Evolutionary conservation across 1,139 yeast genomes (phyloP).

Genomic region (Pneumocystis jirovecii): DNA sequence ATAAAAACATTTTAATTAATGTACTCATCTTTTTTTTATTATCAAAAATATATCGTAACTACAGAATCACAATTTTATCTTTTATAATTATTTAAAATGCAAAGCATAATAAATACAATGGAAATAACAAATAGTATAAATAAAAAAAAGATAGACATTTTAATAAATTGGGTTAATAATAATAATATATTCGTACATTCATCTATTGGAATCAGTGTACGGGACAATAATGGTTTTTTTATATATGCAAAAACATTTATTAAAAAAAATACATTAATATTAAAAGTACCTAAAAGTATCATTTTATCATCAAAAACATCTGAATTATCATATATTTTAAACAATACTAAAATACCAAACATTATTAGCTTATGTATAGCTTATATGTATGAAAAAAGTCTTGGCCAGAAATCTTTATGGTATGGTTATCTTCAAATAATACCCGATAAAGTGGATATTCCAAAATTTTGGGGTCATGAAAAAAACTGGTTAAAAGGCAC

Average conservation of each 20-base stretch:
- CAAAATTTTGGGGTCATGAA: constrained; percentile 52
- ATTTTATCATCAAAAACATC: constrained; percentile 24
- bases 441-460: constrained; percentile 31
- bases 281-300: constrained; percentile 14
- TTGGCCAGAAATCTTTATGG: constrained; percentile 62
- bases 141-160: neutral
- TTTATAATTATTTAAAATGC: neutral
- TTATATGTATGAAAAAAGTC: constrained; percentile 50
- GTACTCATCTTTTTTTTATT: too few relatives aligned
- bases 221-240: neutral
- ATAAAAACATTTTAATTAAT: too few relatives aligned
- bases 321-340: constrained; percentile 50
- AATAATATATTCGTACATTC: neutral
- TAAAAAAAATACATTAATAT: constrained; percentile 2
- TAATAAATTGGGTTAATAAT: neutral
- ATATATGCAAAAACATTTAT: neutral
- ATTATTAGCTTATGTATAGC: constrained; percentile 54
- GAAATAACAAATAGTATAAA: neutral
- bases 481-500: constrained; percentile 43
- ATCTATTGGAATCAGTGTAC: neutral
- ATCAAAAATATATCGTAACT: too few relatives aligned
- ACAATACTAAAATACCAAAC: constrained; percentile 35
- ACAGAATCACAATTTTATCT: too few relatives aligned
- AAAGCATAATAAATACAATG: neutral
- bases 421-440: constrained; percentile 44